phyloP scores from a whole-genome alignment of 1,284 basidiomycete species.

The Nidula niveotomentosa region DNA sequence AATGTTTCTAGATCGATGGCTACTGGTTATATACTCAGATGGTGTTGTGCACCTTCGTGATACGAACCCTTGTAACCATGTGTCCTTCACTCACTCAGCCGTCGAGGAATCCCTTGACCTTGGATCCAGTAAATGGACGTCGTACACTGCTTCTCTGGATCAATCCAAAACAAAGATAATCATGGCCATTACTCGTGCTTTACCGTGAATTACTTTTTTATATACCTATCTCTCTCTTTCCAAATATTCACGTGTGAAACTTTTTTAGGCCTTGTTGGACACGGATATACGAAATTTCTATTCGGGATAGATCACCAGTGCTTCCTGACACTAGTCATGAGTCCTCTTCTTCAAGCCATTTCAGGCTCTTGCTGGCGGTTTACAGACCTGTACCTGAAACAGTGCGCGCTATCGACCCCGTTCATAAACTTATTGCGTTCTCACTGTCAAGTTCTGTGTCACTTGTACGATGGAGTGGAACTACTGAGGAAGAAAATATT shows the following conservation, averaged over 20 bases:
- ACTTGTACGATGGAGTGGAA: conserved; percentile 27
- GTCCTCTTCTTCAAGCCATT: conserved; percentile 1
- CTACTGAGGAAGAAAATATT: conserved; percentile 6
- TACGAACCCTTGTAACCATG: conserved; percentile 7
- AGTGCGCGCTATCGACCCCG: conserved; percentile 32
- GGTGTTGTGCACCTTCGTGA: conserved; percentile 37
- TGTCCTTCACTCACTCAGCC: neutral
- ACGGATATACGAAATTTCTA: conserved; percentile 16
- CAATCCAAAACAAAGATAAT: conserved; percentile 11
- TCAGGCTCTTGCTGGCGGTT: conserved; percentile 14
- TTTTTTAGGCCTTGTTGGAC: conserved; percentile 13
- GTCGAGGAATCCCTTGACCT: conserved; percentile 8
- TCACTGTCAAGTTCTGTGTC: conserved; percentile 26
- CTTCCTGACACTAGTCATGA: neutral
- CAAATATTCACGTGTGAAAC: no score
- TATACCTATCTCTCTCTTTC: no score
- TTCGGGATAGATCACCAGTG: neutral
- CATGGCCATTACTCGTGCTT: conserved; percentile 17
- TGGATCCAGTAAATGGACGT: conserved; percentile 20
- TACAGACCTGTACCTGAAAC: conserved; percentile 17
- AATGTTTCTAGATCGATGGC: conserved; percentile 37
- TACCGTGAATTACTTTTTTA: conserved; percentile 12
- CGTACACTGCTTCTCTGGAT: conserved; percentile 26
- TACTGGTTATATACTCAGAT: conserved; percentile 35
- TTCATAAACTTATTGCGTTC: conserved; percentile 23